These are phyloP conservation scores for Teunomyces gatunensis DNA, from an alignment of 805 yeast genomes.

Conservation along the genomic window DNA sequence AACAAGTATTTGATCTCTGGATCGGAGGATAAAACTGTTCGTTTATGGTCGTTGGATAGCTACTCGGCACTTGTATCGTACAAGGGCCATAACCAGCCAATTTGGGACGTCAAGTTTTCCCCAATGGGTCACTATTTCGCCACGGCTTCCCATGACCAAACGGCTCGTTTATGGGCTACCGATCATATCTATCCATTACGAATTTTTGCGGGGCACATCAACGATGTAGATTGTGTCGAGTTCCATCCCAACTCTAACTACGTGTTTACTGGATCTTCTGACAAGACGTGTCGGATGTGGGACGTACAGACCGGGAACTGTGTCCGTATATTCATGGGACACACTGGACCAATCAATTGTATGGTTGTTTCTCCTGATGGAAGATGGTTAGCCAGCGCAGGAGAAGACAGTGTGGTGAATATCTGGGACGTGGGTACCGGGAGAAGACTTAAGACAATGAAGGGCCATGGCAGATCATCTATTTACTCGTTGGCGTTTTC, in stretches of 20 bases:
- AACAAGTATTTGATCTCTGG: constrained; percentile 74
- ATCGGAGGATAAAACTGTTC: constrained; percentile 88
- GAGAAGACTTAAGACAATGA: constrained; percentile 81
- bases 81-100: constrained; percentile 94
- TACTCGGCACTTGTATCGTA: constrained; percentile 87
- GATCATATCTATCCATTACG: constrained; percentile 96
- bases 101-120: constrained; percentile 95
- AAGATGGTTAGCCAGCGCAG: constrained; percentile 91
- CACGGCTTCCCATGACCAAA: constrained; percentile 97
- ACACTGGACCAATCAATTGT: constrained; percentile 82
- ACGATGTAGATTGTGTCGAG: constrained; percentile 91
- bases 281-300: constrained; percentile 98
- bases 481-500: constrained; percentile 83
- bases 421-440: constrained; percentile 96
- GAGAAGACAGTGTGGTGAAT: constrained; percentile 85
- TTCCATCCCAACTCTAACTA: constrained; percentile 97
- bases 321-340: constrained; percentile 90
- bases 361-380: constrained; percentile 96
- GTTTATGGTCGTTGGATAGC: constrained; percentile 93
- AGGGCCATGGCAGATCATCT: constrained; percentile 89
- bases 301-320: constrained; percentile 85
- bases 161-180: constrained; percentile 96
- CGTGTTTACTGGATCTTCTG: constrained; percentile 92
- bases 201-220: constrained; percentile 94
- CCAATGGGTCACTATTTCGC: constrained; percentile 97